Evolutionary conservation across 163 green algal species (phyloP).

Genomic region (Prototheca cutis): DNA sequence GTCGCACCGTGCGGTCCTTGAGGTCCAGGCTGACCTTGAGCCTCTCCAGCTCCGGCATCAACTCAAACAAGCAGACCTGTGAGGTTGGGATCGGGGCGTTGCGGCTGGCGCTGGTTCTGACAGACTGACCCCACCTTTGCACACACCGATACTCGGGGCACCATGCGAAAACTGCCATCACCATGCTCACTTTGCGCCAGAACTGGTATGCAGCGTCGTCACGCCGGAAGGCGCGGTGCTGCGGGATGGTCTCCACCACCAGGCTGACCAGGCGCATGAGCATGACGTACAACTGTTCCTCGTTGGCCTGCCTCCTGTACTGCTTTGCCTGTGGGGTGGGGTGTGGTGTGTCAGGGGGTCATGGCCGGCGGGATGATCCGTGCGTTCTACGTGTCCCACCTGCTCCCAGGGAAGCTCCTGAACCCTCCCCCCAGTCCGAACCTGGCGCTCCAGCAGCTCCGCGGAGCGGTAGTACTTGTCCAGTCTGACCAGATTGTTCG

Average conservation of each 20-base stretch:
- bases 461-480: slow-evolving; percentile 52
- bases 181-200: slow-evolving; percentile 5
- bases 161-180: too few relatives aligned
- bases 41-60: slow-evolving; percentile 49
- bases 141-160: too few relatives aligned
- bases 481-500: slow-evolving; percentile 46
- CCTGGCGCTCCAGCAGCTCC: slow-evolving; percentile 46
- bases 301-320: slow-evolving; percentile 45
- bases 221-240: slow-evolving; percentile 42
- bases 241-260: slow-evolving; percentile 66
- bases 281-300: slow-evolving; percentile 74
- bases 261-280: slow-evolving; percentile 64
- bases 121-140: background rate
- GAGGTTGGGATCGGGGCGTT: too few relatives aligned
- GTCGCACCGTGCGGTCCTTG: background rate
- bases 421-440: too few relatives aligned
- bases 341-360: too few relatives aligned
- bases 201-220: slow-evolving; percentile 24
- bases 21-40: slow-evolving; percentile 44
- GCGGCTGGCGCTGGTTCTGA: background rate
- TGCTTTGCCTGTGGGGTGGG: slow-evolving; percentile 54
- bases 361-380: too few relatives aligned
- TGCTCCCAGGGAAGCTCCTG: too few relatives aligned
- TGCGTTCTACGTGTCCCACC: too few relatives aligned
- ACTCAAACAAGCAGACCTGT: background rate